Evolutionary conservation across 106 monocot species (phyloP).

Genomic region (Dactylorhiza incarnata): DNA sequence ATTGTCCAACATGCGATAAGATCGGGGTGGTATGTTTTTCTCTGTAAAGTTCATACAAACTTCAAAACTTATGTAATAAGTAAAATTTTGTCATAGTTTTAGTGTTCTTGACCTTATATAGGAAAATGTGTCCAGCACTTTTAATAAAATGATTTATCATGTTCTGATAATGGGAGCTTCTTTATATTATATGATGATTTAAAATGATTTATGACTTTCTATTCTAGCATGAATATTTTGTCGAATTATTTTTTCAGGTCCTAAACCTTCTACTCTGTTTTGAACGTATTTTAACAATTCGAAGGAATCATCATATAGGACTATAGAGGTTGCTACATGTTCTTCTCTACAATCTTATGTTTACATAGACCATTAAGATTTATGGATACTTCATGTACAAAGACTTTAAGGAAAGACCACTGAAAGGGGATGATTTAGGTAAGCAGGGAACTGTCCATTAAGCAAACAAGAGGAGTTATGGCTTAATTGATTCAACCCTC

Average conservation of each 20-base stretch:
- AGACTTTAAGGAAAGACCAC: too few relatives aligned
- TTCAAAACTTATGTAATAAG: not conserved
- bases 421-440: too few relatives aligned
- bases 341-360: not conserved
- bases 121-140: not conserved
- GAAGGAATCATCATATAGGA: not conserved
- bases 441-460: too few relatives aligned
- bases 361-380: not conserved
- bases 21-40: conserved; percentile 77
- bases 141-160: not conserved
- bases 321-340: not conserved
- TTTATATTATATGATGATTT: not conserved
- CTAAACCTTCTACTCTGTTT: not conserved
- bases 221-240: not conserved
- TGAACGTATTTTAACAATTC: not conserved
- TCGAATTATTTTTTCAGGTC: not conserved
- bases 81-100: not conserved
- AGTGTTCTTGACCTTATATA: not conserved
- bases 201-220: not conserved
- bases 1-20: conserved; percentile 96
- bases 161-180: not conserved
- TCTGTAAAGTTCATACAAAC: not conserved
- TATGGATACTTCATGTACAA: not conserved
- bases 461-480: too few relatives aligned
- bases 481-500: too few relatives aligned